Percentiles rank a stretch among this genome's conserved stretches.
Evolutionary conservation across 805 yeast species (phyloP).

Genomic region (Cyberlindnera euphorbiiphila): DNA sequence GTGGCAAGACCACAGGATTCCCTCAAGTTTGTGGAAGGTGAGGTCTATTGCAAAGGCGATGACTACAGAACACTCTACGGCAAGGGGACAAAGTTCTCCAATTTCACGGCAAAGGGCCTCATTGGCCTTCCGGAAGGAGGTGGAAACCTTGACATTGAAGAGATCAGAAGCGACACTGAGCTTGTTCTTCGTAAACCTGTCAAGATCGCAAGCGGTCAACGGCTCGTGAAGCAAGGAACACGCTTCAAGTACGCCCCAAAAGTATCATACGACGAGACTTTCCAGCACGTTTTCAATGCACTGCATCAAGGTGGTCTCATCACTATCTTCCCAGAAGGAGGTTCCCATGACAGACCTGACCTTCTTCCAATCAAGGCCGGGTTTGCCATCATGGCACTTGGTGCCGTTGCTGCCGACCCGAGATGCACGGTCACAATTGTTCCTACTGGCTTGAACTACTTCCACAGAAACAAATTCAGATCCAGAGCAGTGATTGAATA

Average conservation of each 20-base stretch:
- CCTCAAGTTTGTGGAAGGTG: constrained; percentile 63
- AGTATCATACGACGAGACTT: constrained; percentile 79
- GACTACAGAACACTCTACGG: constrained; percentile 54
- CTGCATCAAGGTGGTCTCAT: constrained; percentile 74
- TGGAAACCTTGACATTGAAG: constrained; percentile 70
- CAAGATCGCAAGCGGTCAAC: constrained; percentile 44
- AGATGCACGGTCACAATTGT: constrained; percentile 75
- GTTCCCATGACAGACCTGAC: constrained; percentile 92
- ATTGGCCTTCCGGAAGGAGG: constrained; percentile 72
- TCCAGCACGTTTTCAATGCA: constrained; percentile 77
- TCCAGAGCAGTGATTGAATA: constrained; percentile 93
- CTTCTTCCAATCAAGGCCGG: constrained; percentile 92
- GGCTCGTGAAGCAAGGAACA: constrained; percentile 53
- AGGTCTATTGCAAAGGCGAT: constrained; percentile 50
- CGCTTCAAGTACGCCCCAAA: constrained; percentile 70
- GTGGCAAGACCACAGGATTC: constrained; percentile 90
- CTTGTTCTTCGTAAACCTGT: constrained; percentile 65
- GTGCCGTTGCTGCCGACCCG: constrained; percentile 80
- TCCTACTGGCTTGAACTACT: constrained; percentile 95
- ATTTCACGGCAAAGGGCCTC: constrained; percentile 57
- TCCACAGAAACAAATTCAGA: constrained; percentile 90
- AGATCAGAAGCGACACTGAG: constrained; percentile 69
- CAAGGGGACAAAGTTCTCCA: constrained; percentile 58
- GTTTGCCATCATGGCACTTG: constrained; percentile 95
- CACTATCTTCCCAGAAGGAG: constrained; percentile 97